Base-by-base conservation (phyloP, 2,329 filamentous ascomycete genomes). In the Bipolaris cookei region DNA sequence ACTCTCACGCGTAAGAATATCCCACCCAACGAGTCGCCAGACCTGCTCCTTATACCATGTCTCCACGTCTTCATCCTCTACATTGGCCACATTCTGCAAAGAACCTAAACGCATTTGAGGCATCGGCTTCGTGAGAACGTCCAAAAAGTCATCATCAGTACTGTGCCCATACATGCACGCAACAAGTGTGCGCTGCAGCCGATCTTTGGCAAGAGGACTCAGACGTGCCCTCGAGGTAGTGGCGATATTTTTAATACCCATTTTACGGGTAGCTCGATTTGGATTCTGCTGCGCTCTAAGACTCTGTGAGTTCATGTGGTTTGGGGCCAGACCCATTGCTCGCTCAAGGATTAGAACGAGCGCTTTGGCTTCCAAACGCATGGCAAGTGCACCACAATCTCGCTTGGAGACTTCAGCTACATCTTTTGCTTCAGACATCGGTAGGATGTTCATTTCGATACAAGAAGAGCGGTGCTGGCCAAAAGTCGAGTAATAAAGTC, bases 11-110 rank as follows among this genome's bases (percentile, higher is more conserved):
- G 66, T 64, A 16, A 83, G 66, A 5, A 83, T 73, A 47, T 86
- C 83, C 84, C 85, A 87, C 0, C 85, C 85, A 6, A 87, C 65
- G 51, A 86, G 66, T 50, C 77, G 72, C 85, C 85, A 88, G 2
- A 87, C 70, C 61, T 86, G 81, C 53, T 79, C 78, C 51, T 80
- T 78, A 62, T 85, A 87, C 82, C 83, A 86, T 14, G 84, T 80
- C 3, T 78, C 65, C 4, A 80, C 76, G 7, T 80, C 70, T 14
- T 73, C 66, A 25, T 80, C 74, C 4, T 76, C 75, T 0, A 78
- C 58, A 48, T 76, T 77, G 1, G 74, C 72, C 7, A 75, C 66
- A 5, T 65, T 66, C 13, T 69, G 68, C 20, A 73, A 49, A 7
- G 57, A 69, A n/a, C 46, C 63, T 1, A 59, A 51, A 20, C 62